These are phyloP conservation scores for Populus hybrid DNA, from an alignment of 441 rosid species.

Conservation along the genomic window DNA sequence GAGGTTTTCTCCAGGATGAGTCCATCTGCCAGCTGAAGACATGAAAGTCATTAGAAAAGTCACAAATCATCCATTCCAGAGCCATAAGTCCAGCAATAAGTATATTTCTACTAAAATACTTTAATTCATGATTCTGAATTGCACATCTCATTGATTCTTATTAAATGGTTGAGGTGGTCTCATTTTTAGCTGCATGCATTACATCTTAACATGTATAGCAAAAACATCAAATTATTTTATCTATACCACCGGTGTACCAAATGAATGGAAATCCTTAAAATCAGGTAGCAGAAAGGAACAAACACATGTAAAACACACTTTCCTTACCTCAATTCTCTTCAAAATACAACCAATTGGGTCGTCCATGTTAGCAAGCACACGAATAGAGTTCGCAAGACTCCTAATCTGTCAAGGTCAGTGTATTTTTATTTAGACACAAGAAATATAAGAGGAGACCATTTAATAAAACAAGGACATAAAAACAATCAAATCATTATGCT, in stretches of 20 bases:
- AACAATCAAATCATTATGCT: neutral
- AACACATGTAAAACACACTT: neutral
- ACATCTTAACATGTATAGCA: neutral
- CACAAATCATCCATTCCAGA: neutral
- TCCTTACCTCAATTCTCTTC: conserved; percentile 84
- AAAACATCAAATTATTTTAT: neutral
- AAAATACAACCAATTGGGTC: conserved; percentile 82
- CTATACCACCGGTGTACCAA: neutral
- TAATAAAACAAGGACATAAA: neutral
- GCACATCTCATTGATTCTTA: neutral
- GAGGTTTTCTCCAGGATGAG: conserved; percentile 82
- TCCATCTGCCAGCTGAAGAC: conserved; percentile 74
- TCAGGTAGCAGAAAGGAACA: neutral
- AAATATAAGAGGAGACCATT: neutral
- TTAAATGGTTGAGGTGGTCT: neutral
- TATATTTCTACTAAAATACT: neutral
- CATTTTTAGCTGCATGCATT: neutral
- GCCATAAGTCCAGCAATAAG: neutral
- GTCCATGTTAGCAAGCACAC: conserved; percentile 91
- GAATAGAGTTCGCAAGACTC: conserved; percentile 74
- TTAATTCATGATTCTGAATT: neutral
- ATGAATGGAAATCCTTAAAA: neutral
- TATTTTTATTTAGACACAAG: conserved; percentile 14
- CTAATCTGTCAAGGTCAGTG: conserved; percentile 52
- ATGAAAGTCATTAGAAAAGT: conserved; percentile 7